Conservation (phyloP, 2,329 filamentous ascomycete genomes). For the Diaporthe citri region DNA sequence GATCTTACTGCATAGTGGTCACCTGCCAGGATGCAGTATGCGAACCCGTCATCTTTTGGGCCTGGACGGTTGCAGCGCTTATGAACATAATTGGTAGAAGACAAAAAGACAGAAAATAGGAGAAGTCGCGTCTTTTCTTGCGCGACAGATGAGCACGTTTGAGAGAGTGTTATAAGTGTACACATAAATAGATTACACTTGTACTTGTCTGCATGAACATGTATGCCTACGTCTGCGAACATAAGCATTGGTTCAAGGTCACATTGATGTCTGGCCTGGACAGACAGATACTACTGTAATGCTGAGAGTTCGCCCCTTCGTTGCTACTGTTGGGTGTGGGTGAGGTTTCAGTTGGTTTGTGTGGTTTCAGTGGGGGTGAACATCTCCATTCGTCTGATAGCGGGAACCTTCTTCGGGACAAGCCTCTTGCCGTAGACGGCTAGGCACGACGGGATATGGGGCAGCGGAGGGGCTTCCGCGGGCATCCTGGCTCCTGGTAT, state of each 20-base stretch:
- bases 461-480: not conserved
- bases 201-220: not conserved
- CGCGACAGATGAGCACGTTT: not conserved
- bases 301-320: not conserved
- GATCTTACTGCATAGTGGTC: not conserved
- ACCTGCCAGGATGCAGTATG: not conserved
- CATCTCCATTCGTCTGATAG: conserved; percentile 21
- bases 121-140: not conserved
- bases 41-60: not conserved
- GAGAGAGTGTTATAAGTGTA: not conserved
- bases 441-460: conserved; percentile 10
- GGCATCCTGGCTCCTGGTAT: not conserved
- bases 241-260: not conserved
- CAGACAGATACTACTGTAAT: not conserved
- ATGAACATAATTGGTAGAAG: not conserved
- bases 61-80: conserved; percentile 2
- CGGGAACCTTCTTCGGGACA: conserved; percentile 1
- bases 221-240: not conserved
- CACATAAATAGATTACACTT: not conserved
- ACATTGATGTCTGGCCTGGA: not conserved
- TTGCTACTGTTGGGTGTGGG: not conserved
- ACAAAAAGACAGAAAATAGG: not conserved
- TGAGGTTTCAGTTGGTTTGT: conserved; percentile 8
- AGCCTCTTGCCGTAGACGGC: conserved; percentile 6
- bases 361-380: conserved; percentile 16